These are phyloP conservation scores for Didymella sp. DNA, from an alignment of 2,329 filamentous ascomycete species.

Conservation along the genomic window DNA sequence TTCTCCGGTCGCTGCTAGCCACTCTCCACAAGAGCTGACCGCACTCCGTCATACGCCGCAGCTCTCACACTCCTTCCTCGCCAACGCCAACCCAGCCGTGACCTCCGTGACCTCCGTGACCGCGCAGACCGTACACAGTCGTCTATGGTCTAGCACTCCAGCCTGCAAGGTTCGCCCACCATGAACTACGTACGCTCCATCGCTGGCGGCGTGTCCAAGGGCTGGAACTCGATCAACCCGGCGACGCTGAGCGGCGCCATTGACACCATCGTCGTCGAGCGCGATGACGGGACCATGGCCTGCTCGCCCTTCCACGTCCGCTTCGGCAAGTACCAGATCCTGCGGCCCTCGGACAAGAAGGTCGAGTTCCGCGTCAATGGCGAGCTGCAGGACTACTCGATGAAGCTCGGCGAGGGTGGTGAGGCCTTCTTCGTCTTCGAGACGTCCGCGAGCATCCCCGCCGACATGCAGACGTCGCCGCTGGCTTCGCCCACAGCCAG, in stretches of 20 bases:
- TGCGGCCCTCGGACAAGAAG: conserved; percentile 97
- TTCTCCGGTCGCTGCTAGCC: conserved; percentile 3
- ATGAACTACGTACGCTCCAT: conserved; percentile 99
- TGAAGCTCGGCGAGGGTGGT: conserved; percentile 97
- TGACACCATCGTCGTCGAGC: conserved; percentile 97
- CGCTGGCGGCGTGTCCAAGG: conserved; percentile 94
- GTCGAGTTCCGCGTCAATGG: conserved; percentile 98
- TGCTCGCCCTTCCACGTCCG: conserved; percentile 99
- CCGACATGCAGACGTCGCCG: conserved; percentile 91
- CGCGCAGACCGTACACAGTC: no score
- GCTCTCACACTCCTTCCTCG: background rate
- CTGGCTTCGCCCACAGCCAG: conserved; percentile 89
- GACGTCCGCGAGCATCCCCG: conserved; percentile 89
- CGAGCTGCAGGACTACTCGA: conserved; percentile 87
- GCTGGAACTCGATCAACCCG: conserved; percentile 99
- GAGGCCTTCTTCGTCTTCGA: conserved; percentile 99
- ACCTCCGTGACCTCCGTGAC: no score
- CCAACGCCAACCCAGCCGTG: conserved; percentile 6
- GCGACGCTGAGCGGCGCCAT: conserved; percentile 97
- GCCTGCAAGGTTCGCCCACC: conserved; percentile 34
- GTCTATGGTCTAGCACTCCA: background rate
- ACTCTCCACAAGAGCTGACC: background rate
- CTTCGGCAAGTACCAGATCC: conserved; percentile 96
- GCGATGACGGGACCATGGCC: conserved; percentile 83
- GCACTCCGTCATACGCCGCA: conserved; percentile 4